Evolutionary conservation across 1,284 basidiomycete genomes (phyloP), one percentile per base, ranked within the genome.

Genomic region (Papiliotrema laurentii): DNA sequence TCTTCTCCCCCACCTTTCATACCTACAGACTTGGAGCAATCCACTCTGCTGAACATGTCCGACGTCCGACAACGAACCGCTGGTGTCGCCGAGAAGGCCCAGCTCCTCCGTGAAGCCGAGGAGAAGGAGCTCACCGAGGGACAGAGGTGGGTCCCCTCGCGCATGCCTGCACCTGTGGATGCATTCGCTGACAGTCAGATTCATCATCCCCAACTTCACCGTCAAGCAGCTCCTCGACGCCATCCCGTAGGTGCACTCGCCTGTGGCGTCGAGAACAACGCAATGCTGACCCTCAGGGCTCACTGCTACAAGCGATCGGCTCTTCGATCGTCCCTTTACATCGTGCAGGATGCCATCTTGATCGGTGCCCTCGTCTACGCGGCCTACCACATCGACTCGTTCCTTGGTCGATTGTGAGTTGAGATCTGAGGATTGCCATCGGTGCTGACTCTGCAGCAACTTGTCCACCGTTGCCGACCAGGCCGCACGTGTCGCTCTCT

Each of bases 261-360:
- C 5, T 18, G 2, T 22, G 19, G 45, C n/a, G 49, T 52, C 36
- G 9, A 25, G 2, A 34, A 41, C 2, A 26, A 26, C 22, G 10
- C 54, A 11, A 22, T 21, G 34, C 22, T 31, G 42, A n/a, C 45
- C 54, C 40, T 22, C 59, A 91, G 91, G 11, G 71, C 86, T 5
- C 91, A 94, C 76, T 97, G 94, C 78, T 91, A 86, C 76, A 80
- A 96, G 77, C 87, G 96, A 57, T 94, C 89, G 1, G 86, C 90
- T 1, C 61, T 94, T 67, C 80, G 80, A 68, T 94, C 92, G 22
- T 84, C 82, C n/a, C 62, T 81, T 53, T 96, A 97, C 73, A 77
- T 97, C 50, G 70, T 85, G 43, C 86, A 83, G 79, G 93, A 97
- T 70, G 72, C 84, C 52, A 65, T 81, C 53, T 80, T 89, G 58